Base-by-base conservation (phyloP, 1,284 basidiomycete species). In the Sanghuangporus weigelae region DNA sequence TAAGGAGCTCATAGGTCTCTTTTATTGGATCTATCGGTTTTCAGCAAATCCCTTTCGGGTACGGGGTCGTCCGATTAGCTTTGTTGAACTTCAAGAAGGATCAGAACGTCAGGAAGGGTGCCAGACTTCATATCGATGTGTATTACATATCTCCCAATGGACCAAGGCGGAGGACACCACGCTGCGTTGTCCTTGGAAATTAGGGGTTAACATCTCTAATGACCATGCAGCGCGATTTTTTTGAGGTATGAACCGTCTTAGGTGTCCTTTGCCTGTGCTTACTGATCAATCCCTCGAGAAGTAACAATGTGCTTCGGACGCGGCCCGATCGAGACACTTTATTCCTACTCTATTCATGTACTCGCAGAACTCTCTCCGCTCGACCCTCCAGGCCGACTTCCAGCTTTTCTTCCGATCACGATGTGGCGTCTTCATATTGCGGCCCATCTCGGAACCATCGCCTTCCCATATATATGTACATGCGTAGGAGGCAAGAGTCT, bases 181-280 rank as follows among this genome's bases (percentile, higher is more conserved):
- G 10, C 35, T 31, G 35, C n/a, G 26, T 19, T 38, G 38, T 31
- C 46, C 49, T 49, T 10, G 21, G 44, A 49, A 38, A 44, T 59
- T 59, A 59, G 57, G 57, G 42, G 57, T 48, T 23, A 49, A 35
- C 23, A 59, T 59, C 42, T n/a, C 46, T 10, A 57, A 19, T 46
- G 26, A 49, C 11, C n/a, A 58, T 4, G 31, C 51, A 12, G 19
- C n/a, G 14, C 19, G 16, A 7, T 8, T 36, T n/a, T 23, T 49
- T 36, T 54, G 31, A 12, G 16, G 14, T 38, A 16, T 38, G 53
- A 38, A 31, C 14, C 53, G 14, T 11, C 4, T 38, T 11, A 54
- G 16, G 26, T 14, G 10, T 31, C 38, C 31, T 16, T 38, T 36
- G 26, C 16, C 19, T 54, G 53, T 7, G 21, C 51, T 53, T 35